Conservation (phyloP, 805 yeast genomes). For the Candida succiphila region DNA sequence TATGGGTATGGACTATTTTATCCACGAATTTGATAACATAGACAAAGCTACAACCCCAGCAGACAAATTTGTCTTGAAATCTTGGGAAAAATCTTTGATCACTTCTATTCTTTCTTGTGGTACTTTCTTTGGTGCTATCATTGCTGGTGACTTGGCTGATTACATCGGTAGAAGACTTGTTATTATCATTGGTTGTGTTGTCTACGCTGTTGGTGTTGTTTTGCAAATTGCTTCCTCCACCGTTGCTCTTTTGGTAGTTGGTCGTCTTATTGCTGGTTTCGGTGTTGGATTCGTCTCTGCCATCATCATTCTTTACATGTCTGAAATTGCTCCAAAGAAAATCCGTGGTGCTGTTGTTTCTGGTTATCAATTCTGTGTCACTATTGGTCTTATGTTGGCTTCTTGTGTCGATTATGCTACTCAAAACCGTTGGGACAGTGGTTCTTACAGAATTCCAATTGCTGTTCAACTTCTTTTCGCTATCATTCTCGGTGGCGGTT, state of each 20-base stretch:
- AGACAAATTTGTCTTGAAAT: conserved; percentile 11
- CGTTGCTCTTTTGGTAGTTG: conserved; percentile 30
- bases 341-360: conserved; percentile 72
- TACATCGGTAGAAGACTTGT: conserved; percentile 38
- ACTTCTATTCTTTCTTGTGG: conserved; percentile 72
- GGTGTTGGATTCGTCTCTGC: conserved; percentile 75
- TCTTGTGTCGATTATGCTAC: conserved; percentile 66
- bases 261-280: conserved; percentile 45
- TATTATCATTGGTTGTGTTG: conserved; percentile 30
- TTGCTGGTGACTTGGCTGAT: conserved; percentile 45
- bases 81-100: conserved; percentile 33
- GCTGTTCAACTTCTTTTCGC: conserved; percentile 69
- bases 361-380: conserved; percentile 54
- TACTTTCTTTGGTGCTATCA: conserved; percentile 57
- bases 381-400: conserved; percentile 66
- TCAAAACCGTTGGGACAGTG: conserved; percentile 37
- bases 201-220: conserved; percentile 38
- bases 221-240: conserved; percentile 37
- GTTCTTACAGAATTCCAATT: conserved; percentile 66
- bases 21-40: conserved; percentile 17
- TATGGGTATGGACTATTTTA: conserved; percentile 47
- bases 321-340: conserved; percentile 71
- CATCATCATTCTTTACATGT: conserved; percentile 67
- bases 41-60: conserved; percentile 8
- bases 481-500: conserved; percentile 47